Percentiles rank a stretch among this genome's conserved stretches.
Conservation (phyloP, 345 rosid genomes). For the Erucastrum elatum region DNA sequence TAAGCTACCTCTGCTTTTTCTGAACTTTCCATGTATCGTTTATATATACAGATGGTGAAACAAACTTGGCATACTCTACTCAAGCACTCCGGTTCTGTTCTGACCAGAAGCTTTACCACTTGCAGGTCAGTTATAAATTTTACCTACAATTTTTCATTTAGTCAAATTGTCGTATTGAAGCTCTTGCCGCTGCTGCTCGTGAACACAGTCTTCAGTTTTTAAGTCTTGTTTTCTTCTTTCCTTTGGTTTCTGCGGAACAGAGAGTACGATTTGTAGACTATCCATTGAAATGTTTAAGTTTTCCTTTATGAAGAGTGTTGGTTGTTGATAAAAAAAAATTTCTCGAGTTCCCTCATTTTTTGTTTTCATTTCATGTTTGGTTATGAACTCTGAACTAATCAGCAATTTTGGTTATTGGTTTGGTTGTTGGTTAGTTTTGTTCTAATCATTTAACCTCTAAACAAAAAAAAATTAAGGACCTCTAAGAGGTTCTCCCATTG, state of each 20-base stretch:
- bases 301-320: neutral
- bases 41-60: slow-evolving; percentile 91
- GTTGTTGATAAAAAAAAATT: slow-evolving; percentile 4
- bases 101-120: slow-evolving; percentile 93
- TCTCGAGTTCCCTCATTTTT: no score
- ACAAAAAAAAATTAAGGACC: no score
- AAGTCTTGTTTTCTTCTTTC: neutral
- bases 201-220: slow-evolving; percentile 83
- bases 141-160: no score
- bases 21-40: no score
- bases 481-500: no score
- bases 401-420: no score
- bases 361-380: no score
- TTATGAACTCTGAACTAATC: no score
- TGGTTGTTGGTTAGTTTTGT: no score
- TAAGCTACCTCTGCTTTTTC: no score
- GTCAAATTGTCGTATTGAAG: slow-evolving; percentile 84
- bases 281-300: slow-evolving; percentile 1
- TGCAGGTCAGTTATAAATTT: slow-evolving; percentile 77
- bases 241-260: neutral
- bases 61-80: slow-evolving; percentile 92
- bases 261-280: slow-evolving; percentile 17
- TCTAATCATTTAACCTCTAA: no score
- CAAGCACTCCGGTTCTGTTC: slow-evolving; percentile 82
- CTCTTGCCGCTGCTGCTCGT: slow-evolving; percentile 80